Conservation (phyloP, 371 early-diverging fungal species). For the Zychaea mexicana region DNA sequence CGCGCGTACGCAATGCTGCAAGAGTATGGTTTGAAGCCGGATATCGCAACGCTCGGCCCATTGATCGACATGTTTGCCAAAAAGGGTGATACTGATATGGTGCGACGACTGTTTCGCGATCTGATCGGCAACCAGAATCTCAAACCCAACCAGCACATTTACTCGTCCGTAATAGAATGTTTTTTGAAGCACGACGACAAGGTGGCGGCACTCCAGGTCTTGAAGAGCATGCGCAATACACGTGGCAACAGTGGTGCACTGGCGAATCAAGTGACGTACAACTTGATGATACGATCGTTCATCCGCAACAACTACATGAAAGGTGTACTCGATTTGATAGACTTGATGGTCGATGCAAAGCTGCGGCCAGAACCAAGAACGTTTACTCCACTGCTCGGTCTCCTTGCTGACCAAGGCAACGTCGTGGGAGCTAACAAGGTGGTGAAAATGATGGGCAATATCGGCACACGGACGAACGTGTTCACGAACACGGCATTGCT, state of each 20-base stretch:
- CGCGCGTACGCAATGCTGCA: constrained; percentile 28
- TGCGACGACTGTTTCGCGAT: constrained; percentile 27
- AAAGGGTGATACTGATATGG: constrained; percentile 29
- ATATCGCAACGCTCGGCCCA: constrained; percentile 36
- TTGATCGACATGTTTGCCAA: constrained; percentile 50
- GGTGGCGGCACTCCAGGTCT: constrained; percentile 24
- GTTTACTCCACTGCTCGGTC: constrained; percentile 32
- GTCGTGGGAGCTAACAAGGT: constrained; percentile 20
- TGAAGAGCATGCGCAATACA: constrained; percentile 20
- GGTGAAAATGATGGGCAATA: constrained; percentile 24
- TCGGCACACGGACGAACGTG: constrained; percentile 23
- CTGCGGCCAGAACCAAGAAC: constrained; percentile 15
- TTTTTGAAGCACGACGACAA: constrained; percentile 30
- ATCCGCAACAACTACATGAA: constrained; percentile 21
- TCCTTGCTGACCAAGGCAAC: constrained; percentile 36
- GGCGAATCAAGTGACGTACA: constrained; percentile 23
- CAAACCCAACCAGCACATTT: constrained; percentile 28
- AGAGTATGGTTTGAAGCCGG: constrained; percentile 30
- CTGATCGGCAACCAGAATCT: constrained; percentile 26
- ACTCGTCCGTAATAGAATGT: constrained; percentile 38
- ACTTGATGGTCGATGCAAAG: constrained; percentile 23
- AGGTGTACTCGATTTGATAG: constrained; percentile 27
- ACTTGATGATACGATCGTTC: constrained; percentile 31
- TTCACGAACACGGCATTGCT: constrained; percentile 37
- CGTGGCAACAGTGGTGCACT: not conserved